Evolutionary conservation across 2,329 filamentous ascomycete genomes (phyloP).

Genomic region (Exophiala alcalophila): DNA sequence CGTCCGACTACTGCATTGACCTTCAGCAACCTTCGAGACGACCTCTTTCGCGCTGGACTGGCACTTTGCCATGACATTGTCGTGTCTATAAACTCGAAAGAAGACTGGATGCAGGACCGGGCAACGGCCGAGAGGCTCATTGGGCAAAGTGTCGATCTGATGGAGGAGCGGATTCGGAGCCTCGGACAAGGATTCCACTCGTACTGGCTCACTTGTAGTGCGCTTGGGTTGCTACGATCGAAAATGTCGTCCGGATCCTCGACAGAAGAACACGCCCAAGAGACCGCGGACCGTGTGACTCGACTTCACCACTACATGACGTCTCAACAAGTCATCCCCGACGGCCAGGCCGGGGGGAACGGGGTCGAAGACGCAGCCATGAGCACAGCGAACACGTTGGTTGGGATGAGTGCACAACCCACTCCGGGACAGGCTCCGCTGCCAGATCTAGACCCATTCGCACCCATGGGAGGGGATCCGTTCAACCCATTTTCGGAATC

Average conservation of each 20-base stretch:
- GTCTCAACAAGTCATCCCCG: slow-evolving; percentile 11
- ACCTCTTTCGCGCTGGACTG: slow-evolving; percentile 20
- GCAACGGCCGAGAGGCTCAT: slow-evolving; percentile 18
- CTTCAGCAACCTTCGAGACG: slow-evolving; percentile 19
- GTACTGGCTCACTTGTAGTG: slow-evolving; percentile 38
- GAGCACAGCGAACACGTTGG: slow-evolving; percentile 16
- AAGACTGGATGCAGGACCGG: slow-evolving; percentile 15
- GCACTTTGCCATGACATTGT: slow-evolving; percentile 19
- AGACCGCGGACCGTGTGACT: slow-evolving; percentile 30
- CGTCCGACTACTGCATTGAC: slow-evolving; percentile 10
- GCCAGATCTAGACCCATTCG: slow-evolving; percentile 22
- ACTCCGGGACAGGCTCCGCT: slow-evolving; percentile 4
- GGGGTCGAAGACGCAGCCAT: slow-evolving; percentile 16
- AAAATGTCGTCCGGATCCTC: slow-evolving; percentile 28
- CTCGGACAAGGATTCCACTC: slow-evolving; percentile 38
- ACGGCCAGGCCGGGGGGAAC: not conserved
- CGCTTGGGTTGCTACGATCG: slow-evolving; percentile 34
- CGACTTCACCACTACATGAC: slow-evolving; percentile 17
- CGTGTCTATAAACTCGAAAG: slow-evolving; percentile 3
- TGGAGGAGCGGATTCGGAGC: slow-evolving; percentile 35
- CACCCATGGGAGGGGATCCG: slow-evolving; percentile 9
- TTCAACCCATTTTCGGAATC: slow-evolving; percentile 24
- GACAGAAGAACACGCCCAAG: slow-evolving; percentile 26
- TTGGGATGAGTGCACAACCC: slow-evolving; percentile 15
- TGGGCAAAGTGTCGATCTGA: slow-evolving; percentile 33